phyloP scores from a whole-genome alignment of 2,329 filamentous ascomycete species.

The Colletotrichum zoysiae region DNA sequence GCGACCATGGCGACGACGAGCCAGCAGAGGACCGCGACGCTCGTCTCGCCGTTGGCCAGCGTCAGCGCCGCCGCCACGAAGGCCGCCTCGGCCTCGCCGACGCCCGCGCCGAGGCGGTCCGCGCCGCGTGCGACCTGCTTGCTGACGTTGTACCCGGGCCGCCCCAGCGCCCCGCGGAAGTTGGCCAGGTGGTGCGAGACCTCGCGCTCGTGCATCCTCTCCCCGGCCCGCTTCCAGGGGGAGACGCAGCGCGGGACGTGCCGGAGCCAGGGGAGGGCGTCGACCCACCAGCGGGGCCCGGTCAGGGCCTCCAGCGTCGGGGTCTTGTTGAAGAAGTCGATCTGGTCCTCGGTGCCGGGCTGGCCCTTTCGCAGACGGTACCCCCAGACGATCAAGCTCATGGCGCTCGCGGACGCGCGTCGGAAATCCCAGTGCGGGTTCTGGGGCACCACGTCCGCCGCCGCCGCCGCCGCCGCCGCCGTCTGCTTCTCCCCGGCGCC shows the following conservation, averaged over 20 bases:
- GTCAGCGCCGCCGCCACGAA: conserved; percentile 9
- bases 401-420: conserved; percentile 11
- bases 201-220: conserved; percentile 7
- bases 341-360: not conserved
- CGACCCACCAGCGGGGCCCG: not conserved
- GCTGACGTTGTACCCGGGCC: conserved; percentile 11
- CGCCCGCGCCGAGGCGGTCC: not conserved
- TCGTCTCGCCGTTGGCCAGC: conserved; percentile 22
- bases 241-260: conserved; percentile 21
- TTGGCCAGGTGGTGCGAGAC: conserved; percentile 14
- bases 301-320: not conserved
- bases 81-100: conserved; percentile 4
- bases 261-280: conserved; percentile 21
- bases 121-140: conserved; percentile 12
- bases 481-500: not conserved
- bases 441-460: not conserved
- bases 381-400: conserved; percentile 17
- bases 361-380: conserved; percentile 19
- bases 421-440: conserved; percentile 16
- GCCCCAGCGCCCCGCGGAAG: not conserved
- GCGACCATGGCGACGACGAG: conserved; percentile 50
- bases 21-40: conserved; percentile 39
- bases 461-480: too few relatives aligned
- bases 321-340: conserved; percentile 2
- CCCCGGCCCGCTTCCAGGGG: conserved; percentile 25